A percentile compares a stretch with the other conserved stretches of the same genome.
Conservation (phyloP, 192 early-diverging fungal genomes). For the Coemansia sp. region DNA sequence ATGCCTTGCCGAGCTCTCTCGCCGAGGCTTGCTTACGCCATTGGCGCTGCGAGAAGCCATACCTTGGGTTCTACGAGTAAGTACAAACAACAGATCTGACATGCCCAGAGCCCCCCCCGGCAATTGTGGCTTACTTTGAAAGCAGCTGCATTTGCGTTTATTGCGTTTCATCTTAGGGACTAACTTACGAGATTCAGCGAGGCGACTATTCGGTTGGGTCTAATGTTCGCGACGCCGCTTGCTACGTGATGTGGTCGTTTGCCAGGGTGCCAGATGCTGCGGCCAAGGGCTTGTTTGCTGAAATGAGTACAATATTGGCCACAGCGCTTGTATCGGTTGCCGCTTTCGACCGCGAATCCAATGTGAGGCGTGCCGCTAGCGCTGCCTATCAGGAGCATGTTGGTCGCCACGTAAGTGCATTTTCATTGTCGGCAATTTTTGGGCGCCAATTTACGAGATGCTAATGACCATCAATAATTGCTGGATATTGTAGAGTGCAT, state of each 20-base stretch:
- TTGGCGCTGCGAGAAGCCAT: constrained; percentile 66
- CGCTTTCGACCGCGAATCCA: constrained; percentile 90
- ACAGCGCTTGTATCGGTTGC: constrained; percentile 75
- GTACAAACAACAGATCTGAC: constrained; percentile 11
- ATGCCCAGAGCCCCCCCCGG: neutral
- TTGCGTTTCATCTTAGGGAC: constrained; percentile 55
- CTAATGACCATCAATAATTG: neutral
- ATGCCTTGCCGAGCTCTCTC: constrained; percentile 86
- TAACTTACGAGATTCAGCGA: constrained; percentile 85
- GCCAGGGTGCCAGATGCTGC: constrained; percentile 82
- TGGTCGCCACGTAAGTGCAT: constrained; percentile 70
- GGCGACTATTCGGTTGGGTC: constrained; percentile 90
- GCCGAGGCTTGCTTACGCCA: constrained; percentile 79
- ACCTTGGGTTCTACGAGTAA: constrained; percentile 72
- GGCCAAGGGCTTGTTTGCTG: constrained; percentile 54
- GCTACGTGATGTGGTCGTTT: constrained; percentile 98
- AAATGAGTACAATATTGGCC: constrained; percentile 66
- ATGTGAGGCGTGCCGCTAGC: constrained; percentile 86
- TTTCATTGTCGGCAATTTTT: neutral
- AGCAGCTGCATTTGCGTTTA: neutral
- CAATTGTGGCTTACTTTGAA: neutral
- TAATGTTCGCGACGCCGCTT: constrained; percentile 92
- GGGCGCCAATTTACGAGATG: neutral
- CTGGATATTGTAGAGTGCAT: constrained; percentile 60
- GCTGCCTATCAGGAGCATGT: constrained; percentile 99